Conservation (phyloP, 148 eudicot species). For the Silene conica region DNA sequence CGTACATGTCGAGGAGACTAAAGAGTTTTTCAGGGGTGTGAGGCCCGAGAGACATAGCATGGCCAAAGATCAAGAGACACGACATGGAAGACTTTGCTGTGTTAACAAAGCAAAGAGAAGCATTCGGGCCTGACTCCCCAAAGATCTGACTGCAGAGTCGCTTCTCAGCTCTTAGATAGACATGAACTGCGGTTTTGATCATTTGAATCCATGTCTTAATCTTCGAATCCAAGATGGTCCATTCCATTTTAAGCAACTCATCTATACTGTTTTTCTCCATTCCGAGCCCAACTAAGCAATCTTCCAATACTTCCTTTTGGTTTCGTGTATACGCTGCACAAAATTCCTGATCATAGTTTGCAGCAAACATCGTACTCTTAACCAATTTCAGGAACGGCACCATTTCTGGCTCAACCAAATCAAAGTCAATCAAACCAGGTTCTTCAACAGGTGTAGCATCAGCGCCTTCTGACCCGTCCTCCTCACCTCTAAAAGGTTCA, state of each 20-base stretch:
- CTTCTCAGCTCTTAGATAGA: constrained; percentile 54
- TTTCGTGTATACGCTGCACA: constrained; percentile 34
- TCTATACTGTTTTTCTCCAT: constrained; percentile 56
- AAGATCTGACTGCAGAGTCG: constrained; percentile 53
- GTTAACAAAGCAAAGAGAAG: constrained; percentile 44
- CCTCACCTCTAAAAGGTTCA: constrained; percentile 20
- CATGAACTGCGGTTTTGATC: constrained; percentile 39
- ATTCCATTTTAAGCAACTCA: constrained; percentile 53
- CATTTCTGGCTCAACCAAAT: constrained; percentile 49
- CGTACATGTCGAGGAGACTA: constrained; percentile 66
- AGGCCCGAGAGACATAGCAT: constrained; percentile 59
- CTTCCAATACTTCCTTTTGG: constrained; percentile 51
- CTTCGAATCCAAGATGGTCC: constrained; percentile 41
- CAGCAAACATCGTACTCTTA: constrained; percentile 47
- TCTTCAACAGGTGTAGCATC: constrained; percentile 13
- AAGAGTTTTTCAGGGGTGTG: constrained; percentile 63
- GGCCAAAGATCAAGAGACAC: constrained; percentile 68
- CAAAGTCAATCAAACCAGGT: constrained; percentile 25
- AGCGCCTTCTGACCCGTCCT: constrained; percentile 10
- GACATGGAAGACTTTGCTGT: constrained; percentile 46
- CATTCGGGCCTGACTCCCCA: constrained; percentile 30
- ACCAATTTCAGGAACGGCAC: constrained; percentile 42
- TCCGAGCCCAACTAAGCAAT: constrained; percentile 38
- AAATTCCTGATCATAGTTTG: constrained; percentile 47
- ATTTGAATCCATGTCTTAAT: constrained; percentile 62